Evolutionary conservation across 176 grass and related monocot genomes (phyloP), one percentile per base, ranked within the genome.

Genomic region (Avena sativa): DNA sequence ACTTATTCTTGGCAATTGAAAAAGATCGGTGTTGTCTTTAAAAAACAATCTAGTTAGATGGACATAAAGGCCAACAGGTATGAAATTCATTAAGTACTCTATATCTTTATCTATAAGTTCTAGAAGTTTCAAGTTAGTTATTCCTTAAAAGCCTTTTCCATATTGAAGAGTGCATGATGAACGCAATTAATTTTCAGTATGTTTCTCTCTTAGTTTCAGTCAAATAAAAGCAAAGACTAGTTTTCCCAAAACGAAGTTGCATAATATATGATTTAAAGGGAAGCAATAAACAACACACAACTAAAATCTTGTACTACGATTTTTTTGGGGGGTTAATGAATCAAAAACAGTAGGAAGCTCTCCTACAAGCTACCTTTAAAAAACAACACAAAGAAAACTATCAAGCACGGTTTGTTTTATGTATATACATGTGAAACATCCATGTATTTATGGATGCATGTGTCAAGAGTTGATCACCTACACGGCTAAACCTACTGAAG

Each of bases 391-490:
- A 38, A 57, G 8, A 78, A 4, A 36, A 40, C 43, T 7, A 16
- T 15, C 75, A 59, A 1, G 36, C 25, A 50, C 49, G 65, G 85
- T 80, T 60, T 20, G 67, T 64, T 91, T 77, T 56, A 77, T 34
- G 50, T 87, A 34, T 28, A 32, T 77, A 56, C 81, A 81, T 84
- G 52, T 48, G 49, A 75, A 62, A 21, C 75, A 77, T 60, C n/a
- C 81, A 70, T 58, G 61, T 48, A 74, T 74, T 46, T 36, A 74
- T 71, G 16, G 50, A 32, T 46, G 69, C 69, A 20, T 70, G 81
- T 77, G 86, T 88, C 89, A 88, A 88, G 76, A 88, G 85, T 91
- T 81, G 89, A 88, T 91, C 89, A 86, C 89, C 89, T 86, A 90
- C 81, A 91, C 48, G 7, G 73, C 48, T 53, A 52, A 76, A 51